A percentile compares a stretch with the other conserved stretches of the same genome.
Conservation (phyloP, 2,329 filamentous ascomycete genomes). For the Fusarium temperatum region DNA sequence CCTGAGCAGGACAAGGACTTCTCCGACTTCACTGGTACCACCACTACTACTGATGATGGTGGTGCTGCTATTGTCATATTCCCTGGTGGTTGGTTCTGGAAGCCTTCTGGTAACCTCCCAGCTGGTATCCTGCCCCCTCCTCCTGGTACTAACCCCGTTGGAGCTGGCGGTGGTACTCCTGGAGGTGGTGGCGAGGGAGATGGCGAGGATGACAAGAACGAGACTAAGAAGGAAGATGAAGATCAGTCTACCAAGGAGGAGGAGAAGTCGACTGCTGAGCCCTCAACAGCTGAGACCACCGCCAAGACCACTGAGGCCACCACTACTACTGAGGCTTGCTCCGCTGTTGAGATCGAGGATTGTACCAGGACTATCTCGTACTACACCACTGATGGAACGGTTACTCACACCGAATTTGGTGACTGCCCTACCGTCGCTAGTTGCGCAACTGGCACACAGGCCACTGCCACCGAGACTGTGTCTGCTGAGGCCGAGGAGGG, state of each 20-base stretch:
- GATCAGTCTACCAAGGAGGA: neutral
- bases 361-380: slow-evolving; percentile 10
- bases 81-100: slow-evolving; percentile 18
- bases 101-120: slow-evolving; percentile 1
- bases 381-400: neutral
- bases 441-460: slow-evolving; percentile 13
- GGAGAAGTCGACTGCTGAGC: neutral
- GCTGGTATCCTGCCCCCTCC: neutral
- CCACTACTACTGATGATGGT: slow-evolving; percentile 7
- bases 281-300: neutral
- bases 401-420: slow-evolving; percentile 5
- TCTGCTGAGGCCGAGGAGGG: slow-evolving; percentile 6
- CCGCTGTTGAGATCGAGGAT: slow-evolving; percentile 4
- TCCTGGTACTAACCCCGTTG: neutral
- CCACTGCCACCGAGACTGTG: neutral
- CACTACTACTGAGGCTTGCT: neutral
- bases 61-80: slow-evolving; percentile 5
- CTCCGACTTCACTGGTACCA: slow-evolving; percentile 7
- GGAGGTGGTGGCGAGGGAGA: neutral
- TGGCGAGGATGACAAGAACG: neutral
- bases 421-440: slow-evolving; percentile 7
- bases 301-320: slow-evolving; percentile 8
- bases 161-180: neutral
- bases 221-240: neutral
- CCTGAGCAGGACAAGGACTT: slow-evolving; percentile 12